A percentile compares a stretch with the other conserved stretches of the same genome.
Conservation (phyloP, 257 asterid genomes). For the Forsythia viridissima region DNA sequence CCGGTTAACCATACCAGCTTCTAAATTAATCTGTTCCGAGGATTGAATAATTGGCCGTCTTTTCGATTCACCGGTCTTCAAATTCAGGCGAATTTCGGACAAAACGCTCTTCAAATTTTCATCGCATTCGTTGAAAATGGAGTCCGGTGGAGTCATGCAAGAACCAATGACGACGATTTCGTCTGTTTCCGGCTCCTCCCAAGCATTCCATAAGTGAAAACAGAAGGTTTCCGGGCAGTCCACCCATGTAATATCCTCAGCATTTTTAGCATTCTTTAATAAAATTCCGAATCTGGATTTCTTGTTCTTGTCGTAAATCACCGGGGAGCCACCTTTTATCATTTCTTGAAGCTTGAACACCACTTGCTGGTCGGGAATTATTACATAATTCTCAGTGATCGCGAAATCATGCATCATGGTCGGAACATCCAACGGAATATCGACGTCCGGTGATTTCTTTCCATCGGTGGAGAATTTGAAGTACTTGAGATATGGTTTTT, state of each 20-base stretch:
- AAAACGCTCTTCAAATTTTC: conserved; percentile 33
- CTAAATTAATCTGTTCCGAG: conserved; percentile 32
- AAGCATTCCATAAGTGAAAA: conserved; percentile 53
- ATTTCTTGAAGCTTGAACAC: conserved; percentile 44
- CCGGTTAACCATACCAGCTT: conserved; percentile 52
- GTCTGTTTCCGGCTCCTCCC: conserved; percentile 45
- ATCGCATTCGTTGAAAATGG: conserved; percentile 42
- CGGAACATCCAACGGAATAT: conserved; percentile 27
- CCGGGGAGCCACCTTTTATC: conserved; percentile 42
- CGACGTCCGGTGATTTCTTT: conserved; percentile 29
- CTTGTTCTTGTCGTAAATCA: conserved; percentile 37
- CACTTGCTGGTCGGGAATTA: conserved; percentile 47
- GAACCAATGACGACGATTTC: conserved; percentile 51
- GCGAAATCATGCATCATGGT: conserved; percentile 48
- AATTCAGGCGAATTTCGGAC: conserved; percentile 40
- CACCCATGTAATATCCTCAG: conserved; percentile 31
- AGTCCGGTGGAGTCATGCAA: conserved; percentile 54
- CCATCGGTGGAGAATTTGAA: conserved; percentile 33
- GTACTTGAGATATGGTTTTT: conserved; percentile 36
- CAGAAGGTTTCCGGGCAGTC: conserved; percentile 40
- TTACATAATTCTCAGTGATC: conserved; percentile 36
- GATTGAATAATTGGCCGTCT: conserved; percentile 24
- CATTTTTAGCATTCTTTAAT: conserved; percentile 24
- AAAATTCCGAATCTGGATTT: conserved; percentile 41
- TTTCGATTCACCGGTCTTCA: conserved; percentile 36